Base-by-base conservation (phyloP, 2,329 filamentous ascomycete genomes). In the Epichloe aotearoae region DNA sequence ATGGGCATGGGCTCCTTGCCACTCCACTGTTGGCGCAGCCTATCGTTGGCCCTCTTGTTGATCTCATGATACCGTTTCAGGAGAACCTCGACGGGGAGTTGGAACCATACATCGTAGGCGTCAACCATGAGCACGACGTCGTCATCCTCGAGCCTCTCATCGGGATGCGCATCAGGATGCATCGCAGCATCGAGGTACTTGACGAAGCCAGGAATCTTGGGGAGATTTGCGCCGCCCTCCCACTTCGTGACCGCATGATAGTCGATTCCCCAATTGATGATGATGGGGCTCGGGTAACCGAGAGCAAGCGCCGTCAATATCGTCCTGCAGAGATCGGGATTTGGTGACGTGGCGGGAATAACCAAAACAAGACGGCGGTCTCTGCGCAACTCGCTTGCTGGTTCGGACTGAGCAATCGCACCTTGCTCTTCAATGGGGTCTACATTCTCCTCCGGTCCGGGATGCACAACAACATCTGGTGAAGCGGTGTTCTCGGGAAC, bases 31-130 rank as follows among this genome's bases (percentile, higher is more conserved):
- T 55, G 15, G 7, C 19, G 46, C 17, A 60, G 51, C 15, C 56
- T 46, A 4, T 49, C 47, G 26, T 59, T 56, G 20, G 56, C 54
- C 11, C 50, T 30, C n/a, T 47, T 36, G 33, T 37, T 47, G 19
- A 26, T 39, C 14, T 26, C 17, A 26, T 47, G 33, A 42, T 56
- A 63, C 36, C 60, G 56, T 8, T 53, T 50, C 4, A 63, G 47
- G 10, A 63, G 54, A 10, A 62, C 52, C 8, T 59, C 56, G 1
- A 58, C 53, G 1, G 61, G 60, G 0, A 62, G 55, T 45, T 63
- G 61, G 34, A 63, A 62, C 61, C 60, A 62, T 14, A 60, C 46
- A 37, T 63, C 61, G 49, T 58, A 59, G 15, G 56, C 58, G 34
- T 63, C 60, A 1, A 59, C 55, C 17, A 63, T 58, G 10, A 61